Evolutionary conservation across 2,329 filamentous ascomycete species (phyloP).

Genomic region (Stachybotrys chartarum): DNA sequence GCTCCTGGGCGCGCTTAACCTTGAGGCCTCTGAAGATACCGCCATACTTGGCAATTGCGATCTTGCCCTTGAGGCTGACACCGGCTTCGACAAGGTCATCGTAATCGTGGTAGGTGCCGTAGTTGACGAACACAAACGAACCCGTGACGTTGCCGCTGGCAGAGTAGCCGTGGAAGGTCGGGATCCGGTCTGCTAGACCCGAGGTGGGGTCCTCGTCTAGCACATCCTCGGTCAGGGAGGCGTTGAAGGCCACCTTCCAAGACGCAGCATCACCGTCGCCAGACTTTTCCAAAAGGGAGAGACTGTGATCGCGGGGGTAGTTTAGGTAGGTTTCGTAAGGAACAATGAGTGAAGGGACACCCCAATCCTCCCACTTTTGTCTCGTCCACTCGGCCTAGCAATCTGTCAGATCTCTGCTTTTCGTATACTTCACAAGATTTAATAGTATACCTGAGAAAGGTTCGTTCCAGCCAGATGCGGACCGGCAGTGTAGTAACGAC

Average conservation of each 20-base stretch:
- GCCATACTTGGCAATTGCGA: slow-evolving; percentile 81
- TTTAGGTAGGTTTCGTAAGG: slow-evolving; percentile 74
- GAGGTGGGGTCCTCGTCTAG: slow-evolving; percentile 78
- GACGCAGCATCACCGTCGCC: slow-evolving; percentile 16
- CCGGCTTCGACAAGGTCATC: slow-evolving; percentile 73
- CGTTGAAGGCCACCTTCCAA: slow-evolving; percentile 67
- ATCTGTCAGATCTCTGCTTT: background rate
- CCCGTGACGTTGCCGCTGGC: slow-evolving; percentile 87
- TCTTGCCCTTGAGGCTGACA: slow-evolving; percentile 72
- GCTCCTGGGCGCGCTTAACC: slow-evolving; percentile 83
- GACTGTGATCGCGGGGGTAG: slow-evolving; percentile 63
- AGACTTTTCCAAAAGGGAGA: slow-evolving; percentile 53
- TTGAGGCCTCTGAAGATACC: slow-evolving; percentile 84
- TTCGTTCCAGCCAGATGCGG: slow-evolving; percentile 74
- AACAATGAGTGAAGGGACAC: slow-evolving; percentile 55
- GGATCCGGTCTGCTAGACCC: slow-evolving; percentile 63
- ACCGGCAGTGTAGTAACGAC: slow-evolving; percentile 69
- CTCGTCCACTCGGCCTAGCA: slow-evolving; percentile 66
- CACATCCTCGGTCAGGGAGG: slow-evolving; percentile 76
- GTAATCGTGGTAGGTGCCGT: slow-evolving; percentile 79
- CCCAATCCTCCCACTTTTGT: slow-evolving; percentile 66
- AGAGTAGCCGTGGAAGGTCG: slow-evolving; percentile 92
- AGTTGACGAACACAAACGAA: slow-evolving; percentile 83
- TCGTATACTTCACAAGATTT: background rate
- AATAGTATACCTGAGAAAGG: slow-evolving; percentile 48